Evolutionary conservation across 208 protist genomes (phyloP), one percentile per base, ranked within the genome.

Genomic region (Plasmodiophora brassicae): DNA sequence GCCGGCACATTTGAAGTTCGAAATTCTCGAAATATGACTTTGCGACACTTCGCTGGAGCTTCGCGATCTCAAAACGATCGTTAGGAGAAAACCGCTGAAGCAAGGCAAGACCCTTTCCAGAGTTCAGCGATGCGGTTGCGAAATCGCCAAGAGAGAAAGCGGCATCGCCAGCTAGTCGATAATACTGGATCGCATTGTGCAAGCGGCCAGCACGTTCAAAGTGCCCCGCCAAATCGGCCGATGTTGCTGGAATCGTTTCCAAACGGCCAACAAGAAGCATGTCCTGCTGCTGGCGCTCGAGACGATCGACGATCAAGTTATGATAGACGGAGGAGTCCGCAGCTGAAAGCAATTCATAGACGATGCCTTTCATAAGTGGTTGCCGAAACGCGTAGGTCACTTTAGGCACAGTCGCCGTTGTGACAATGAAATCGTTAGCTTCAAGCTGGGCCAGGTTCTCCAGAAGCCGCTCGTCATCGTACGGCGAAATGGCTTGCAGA

Each of bases 341-440:
- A 14, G 32, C 41, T 5, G 65, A 78, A n/a, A 78, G 65, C 10
- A 78, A 38, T 38, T 32, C 65, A 32, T 78, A 78, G n/a, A 78
- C 65, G 14, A 38, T 78, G 5, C 5, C n/a, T 38, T 78, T n/a
- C 65, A 78, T 78, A n/a, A 78, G 41, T 5, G 65, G 65, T 38
- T 78, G 65, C 32, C 65, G 65, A 78, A 78, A 78, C 5, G 65
- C 65, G n/a, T 78, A 78, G 5, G 65, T 78, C 65, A 38, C 41
- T 5, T 36, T 32, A 8, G 65, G 65, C 5, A 78, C 32, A 5
- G 5, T 78, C 5, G 65, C 65, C 10, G n/a, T 78, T 38, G 65
- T 78, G 5, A 78, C n/a, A 38, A 78, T 78, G 65, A 78, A 5
- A 38, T 78, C 65, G 5, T 78, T 78, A n/a, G 65, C 5, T 32